Evolutionary conservation across 164 flowering plant genomes (phyloP), one percentile per base, ranked within the genome.

Genomic region (Nelumbo lutea): DNA sequence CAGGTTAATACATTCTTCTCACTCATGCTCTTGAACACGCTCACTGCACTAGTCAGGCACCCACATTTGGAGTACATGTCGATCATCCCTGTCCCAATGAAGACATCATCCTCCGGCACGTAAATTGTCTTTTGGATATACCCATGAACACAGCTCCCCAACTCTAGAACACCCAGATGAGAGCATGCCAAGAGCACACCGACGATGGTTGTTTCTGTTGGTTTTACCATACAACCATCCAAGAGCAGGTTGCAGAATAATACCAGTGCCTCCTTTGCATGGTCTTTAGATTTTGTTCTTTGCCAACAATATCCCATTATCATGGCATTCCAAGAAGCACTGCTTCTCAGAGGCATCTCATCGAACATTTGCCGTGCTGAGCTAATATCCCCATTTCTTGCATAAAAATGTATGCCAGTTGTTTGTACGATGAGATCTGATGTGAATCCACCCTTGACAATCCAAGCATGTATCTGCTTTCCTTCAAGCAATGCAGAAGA

Each of bases 31-130:
- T 48, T 27, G 68, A 86, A 89, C 38, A 79, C 61, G 0, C 41
- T 58, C 6, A 63, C 14, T 13, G 87, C 88, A 68, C 67, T 75
- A 14, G 56, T 65, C 48, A 87, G 66, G 42, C 81, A 77, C 58
- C 95, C 95, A 60, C 91, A 86, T 75, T 84, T 86, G 5, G 86
- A 77, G 71, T 87, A 89, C 95, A 89, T 85, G 60, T 85, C 86
- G 1, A 86, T 76, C 15, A 87, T 76, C 9, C 78, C 81, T 42
- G 94, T 83, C 3, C 87, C 88, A n/a, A 88, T 62, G 56, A 76
- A 83, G 1, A 84, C 80, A 82, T 88, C 81, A 42, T 72, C 59
- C 41, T 78, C 76, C 38, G 83, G 84, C 2, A 6, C 40, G 55
- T 55, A 15, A 15, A 82, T 60, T 10, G 72, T 74, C 73, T 89